Evolutionary conservation across 2,329 filamentous ascomycete genomes (phyloP), one percentile per base, ranked within the genome.

Genomic region (Dothideomycetes sp.): DNA sequence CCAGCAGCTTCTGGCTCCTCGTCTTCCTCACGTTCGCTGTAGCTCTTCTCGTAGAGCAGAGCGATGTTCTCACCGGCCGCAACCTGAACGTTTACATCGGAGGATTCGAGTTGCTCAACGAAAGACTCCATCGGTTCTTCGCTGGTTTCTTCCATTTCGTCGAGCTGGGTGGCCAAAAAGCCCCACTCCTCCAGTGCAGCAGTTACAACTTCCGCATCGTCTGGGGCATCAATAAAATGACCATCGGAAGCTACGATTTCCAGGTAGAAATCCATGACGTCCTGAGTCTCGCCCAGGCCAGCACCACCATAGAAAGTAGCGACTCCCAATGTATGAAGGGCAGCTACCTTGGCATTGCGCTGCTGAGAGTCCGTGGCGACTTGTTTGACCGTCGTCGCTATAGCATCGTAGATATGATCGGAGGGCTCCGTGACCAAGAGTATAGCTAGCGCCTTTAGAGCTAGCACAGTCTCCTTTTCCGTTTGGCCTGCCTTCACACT

Each of bases 171-270:
- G 4, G 82, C 83, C 4, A 93, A 72, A 47, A 89, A 81, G 1
- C 80, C 81, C 84, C 85, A 94, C 43, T 80, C 77, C 47, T 81
- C 73, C 1, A 93, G 66, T 0, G 85, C 84, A 1, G 84, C 82
- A 3, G 76, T 70, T 2, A 94, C 85, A 2, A 86, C 74, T 3
- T 69, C 67, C 0, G 70, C 75, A 47, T 79, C 80, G 52, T 94
- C 85, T 27, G 72, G 68, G 0, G 85, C 83, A 4, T 77, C 75
- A 31, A 89, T 69, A 2, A 70, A 75, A 30, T 81, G 70, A 3
- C 87, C 87, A 49, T 94, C 86, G 5, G 79, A 84, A 44, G 84
- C 79, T 14, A 87, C 67, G 36, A 94, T 84, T 43, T 87, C 82
- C 9, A 89, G 63, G 19, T 89, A 64, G 47, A 81, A 84, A 3